phyloP scores from a whole-genome alignment of 257 asterid species.

The Solanum sejunctum region DNA sequence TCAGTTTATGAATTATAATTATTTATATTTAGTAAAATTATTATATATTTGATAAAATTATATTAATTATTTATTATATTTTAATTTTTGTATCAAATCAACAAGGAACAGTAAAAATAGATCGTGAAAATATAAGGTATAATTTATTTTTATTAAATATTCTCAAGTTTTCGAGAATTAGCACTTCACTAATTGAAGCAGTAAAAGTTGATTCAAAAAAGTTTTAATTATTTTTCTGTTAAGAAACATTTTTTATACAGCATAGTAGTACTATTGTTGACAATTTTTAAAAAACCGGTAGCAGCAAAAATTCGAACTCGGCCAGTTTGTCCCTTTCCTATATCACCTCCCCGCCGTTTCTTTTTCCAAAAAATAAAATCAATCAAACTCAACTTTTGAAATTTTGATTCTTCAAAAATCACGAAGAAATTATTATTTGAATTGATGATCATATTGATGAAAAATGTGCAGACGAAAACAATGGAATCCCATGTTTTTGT shows the following conservation, averaged over 20 bases:
- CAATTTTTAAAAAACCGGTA: neutral
- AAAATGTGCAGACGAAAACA: neutral
- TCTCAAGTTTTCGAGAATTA: too few species aligned
- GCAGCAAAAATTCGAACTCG: slow-evolving; percentile 10
- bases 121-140: too few species aligned
- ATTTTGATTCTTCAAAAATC: neutral
- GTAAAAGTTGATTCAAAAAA: neutral
- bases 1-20: too few species aligned
- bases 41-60: too few species aligned
- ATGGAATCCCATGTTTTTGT: neutral
- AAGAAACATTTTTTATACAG: neutral
- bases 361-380: slow-evolving; percentile 12
- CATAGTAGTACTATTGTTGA: neutral
- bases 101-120: too few species aligned
- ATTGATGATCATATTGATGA: neutral
- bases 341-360: slow-evolving; percentile 83
- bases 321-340: slow-evolving; percentile 27
- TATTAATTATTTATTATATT: too few species aligned
- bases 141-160: too few species aligned
- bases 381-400: neutral
- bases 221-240: neutral
- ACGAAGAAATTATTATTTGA: neutral
- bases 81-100: too few species aligned
- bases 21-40: too few species aligned
- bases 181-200: neutral